Evolutionary conservation across 2,329 filamentous ascomycete species (phyloP).

Genomic region (Phialocephala subalpina): DNA sequence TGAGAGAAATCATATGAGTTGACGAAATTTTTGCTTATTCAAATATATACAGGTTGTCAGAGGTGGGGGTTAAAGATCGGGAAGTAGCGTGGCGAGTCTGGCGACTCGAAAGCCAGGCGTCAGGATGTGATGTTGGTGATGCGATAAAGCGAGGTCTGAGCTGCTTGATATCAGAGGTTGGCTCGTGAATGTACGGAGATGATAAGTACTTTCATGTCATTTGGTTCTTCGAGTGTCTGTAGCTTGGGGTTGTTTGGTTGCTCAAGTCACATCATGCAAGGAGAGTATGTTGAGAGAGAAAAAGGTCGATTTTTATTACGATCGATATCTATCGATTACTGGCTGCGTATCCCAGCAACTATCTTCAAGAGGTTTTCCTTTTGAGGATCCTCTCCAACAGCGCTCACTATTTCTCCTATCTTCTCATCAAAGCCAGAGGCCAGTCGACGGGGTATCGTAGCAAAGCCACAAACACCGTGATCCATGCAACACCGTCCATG

Average conservation of each 20-base stretch:
- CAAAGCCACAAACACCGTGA: slow-evolving; percentile 31
- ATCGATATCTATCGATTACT: slow-evolving; percentile 16
- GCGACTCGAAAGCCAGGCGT: no score
- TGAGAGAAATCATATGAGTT: no score
- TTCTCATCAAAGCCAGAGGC: slow-evolving; percentile 16
- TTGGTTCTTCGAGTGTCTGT: no score
- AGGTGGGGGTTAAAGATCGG: no score
- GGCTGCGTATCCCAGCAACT: slow-evolving; percentile 9
- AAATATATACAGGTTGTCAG: neutral
- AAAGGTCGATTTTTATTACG: slow-evolving; percentile 15
- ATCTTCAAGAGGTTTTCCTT: neutral
- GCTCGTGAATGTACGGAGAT: no score
- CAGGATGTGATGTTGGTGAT: no score
- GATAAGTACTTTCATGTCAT: no score
- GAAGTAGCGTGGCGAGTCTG: no score
- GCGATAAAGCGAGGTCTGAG: no score
- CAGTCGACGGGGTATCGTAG: slow-evolving; percentile 33
- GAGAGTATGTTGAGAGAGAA: neutral
- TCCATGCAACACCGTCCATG: slow-evolving; percentile 34
- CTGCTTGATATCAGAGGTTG: no score
- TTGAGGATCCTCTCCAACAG: neutral
- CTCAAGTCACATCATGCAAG: neutral
- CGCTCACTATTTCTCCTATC: slow-evolving; percentile 13
- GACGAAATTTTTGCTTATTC: no score
- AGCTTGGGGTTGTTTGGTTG: neutral